Percentiles rank a stretch among this genome's conserved stretches.
phyloP scores from a whole-genome alignment of 768 basidiomycete species.

The Mycena rosella region DNA sequence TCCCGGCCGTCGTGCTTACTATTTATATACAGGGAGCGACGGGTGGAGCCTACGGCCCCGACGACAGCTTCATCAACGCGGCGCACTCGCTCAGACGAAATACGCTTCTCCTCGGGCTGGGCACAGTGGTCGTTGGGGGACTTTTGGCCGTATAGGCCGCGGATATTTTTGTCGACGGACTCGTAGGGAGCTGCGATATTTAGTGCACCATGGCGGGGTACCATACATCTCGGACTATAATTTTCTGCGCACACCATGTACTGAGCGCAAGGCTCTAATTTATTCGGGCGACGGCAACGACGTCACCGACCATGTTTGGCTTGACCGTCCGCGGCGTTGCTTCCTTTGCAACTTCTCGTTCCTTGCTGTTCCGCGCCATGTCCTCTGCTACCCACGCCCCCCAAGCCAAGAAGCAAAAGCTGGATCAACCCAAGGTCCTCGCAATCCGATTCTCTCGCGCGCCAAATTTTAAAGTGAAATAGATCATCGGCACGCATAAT shows the following conservation, averaged over 20 bases:
- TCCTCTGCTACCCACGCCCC: constrained; percentile 36
- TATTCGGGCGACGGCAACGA: not conserved
- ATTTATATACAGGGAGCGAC: constrained; percentile 35
- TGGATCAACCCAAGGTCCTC: constrained; percentile 46
- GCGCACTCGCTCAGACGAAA: constrained; percentile 63
- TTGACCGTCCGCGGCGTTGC: not conserved
- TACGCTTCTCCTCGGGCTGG: constrained; percentile 58
- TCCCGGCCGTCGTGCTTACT: not conserved
- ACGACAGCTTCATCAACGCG: constrained; percentile 73
- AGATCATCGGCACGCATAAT: constrained; percentile 94
- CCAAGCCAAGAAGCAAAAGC: constrained; percentile 51
- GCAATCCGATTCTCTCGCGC: constrained; percentile 11
- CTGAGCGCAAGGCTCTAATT: not conserved
- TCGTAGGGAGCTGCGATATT: constrained; percentile 26
- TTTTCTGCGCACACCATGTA: constrained; percentile 12
- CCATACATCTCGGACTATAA: constrained; percentile 25
- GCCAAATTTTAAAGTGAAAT: constrained; percentile 17
- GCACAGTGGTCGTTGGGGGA: constrained; percentile 63
- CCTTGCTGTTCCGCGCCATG: constrained; percentile 33
- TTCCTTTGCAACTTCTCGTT: not conserved
- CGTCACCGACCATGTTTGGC: constrained; percentile 9
- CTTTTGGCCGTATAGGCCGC: constrained; percentile 57
- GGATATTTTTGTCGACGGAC: constrained; percentile 39
- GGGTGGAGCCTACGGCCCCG: constrained; percentile 75
- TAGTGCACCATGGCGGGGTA: constrained; percentile 8